phyloP scores from a whole-genome alignment of 176 grass and related monocot species.

The Aegilops sharonensis region DNA sequence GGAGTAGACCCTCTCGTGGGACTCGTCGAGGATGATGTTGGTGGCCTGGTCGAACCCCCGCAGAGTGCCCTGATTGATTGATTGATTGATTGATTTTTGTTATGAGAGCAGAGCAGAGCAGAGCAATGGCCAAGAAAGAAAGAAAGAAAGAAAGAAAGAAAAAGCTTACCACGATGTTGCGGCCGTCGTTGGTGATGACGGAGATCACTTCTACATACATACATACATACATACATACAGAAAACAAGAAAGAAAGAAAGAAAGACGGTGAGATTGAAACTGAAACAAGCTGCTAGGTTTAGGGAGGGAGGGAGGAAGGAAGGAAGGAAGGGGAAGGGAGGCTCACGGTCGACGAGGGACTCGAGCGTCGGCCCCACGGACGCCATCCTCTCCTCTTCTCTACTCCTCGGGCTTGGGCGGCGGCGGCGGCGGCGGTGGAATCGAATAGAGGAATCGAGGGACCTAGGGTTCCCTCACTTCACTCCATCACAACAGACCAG shows the following conservation, averaged over 20 bases:
- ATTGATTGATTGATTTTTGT: no score
- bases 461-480: no score
- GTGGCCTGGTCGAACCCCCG: conserved; percentile 96
- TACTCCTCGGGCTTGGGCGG: neutral
- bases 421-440: neutral
- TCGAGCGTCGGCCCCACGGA: conserved; percentile 52
- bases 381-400: conserved; percentile 1
- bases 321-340: no score
- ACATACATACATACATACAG: no score
- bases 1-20: conserved; percentile 94
- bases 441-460: neutral
- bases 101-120: no score
- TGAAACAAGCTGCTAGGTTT: no score
- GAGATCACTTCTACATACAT: conserved; percentile 55
- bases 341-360: conserved; percentile 66
- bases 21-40: conserved; percentile 97
- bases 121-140: no score
- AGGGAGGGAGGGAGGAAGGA: neutral
- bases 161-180: conserved; percentile 68
- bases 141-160: no score
- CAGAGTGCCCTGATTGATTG: conserved; percentile 38
- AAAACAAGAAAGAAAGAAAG: no score
- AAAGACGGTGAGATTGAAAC: no score
- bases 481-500: no score
- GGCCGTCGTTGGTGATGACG: conserved; percentile 95